Evolutionary conservation across 805 yeast species (phyloP).

Genomic region (Kodamaea kaohsiungensis): DNA sequence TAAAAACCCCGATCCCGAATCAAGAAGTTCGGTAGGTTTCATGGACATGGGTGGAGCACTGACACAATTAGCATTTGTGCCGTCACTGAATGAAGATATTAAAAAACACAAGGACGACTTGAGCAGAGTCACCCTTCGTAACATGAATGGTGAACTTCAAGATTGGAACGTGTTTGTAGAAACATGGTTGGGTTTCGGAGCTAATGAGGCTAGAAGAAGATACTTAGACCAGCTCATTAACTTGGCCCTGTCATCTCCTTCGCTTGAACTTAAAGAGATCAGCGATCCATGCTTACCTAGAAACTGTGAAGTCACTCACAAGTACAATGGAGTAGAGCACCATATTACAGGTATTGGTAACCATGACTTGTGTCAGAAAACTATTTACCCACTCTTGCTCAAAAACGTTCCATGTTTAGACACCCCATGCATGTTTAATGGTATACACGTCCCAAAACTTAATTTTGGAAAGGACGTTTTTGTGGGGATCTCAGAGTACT

Average conservation of each 20-base stretch:
- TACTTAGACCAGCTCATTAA: slow-evolving; percentile 58
- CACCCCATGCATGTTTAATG: slow-evolving; percentile 90
- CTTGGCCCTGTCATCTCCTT: slow-evolving; percentile 21
- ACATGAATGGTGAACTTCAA: slow-evolving; percentile 67
- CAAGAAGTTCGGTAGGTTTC: slow-evolving; percentile 66
- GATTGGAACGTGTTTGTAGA: slow-evolving; percentile 88
- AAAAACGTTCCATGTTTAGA: slow-evolving; percentile 82
- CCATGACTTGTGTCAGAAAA: slow-evolving; percentile 68
- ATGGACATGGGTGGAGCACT: slow-evolving; percentile 99
- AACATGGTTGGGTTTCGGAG: slow-evolving; percentile 98
- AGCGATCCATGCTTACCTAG: slow-evolving; percentile 82
- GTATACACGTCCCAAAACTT: slow-evolving; percentile 89
- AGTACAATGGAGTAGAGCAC: slow-evolving; percentile 48
- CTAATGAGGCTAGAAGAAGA: slow-evolving; percentile 85
- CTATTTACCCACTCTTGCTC: slow-evolving; percentile 73
- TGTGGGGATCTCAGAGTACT: slow-evolving; percentile 93
- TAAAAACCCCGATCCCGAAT: not conserved
- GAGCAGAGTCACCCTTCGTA: slow-evolving; percentile 62
- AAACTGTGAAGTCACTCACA: slow-evolving; percentile 52
- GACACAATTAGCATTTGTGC: slow-evolving; percentile 92
- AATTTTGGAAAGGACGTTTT: slow-evolving; percentile 79
- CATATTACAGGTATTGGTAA: slow-evolving; percentile 74
- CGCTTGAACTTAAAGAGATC: slow-evolving; percentile 21
- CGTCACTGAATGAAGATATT: slow-evolving; percentile 60
- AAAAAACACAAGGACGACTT: slow-evolving; percentile 72